Conservation (phyloP, 768 basidiomycete genomes). For the Royoungia palumana region DNA sequence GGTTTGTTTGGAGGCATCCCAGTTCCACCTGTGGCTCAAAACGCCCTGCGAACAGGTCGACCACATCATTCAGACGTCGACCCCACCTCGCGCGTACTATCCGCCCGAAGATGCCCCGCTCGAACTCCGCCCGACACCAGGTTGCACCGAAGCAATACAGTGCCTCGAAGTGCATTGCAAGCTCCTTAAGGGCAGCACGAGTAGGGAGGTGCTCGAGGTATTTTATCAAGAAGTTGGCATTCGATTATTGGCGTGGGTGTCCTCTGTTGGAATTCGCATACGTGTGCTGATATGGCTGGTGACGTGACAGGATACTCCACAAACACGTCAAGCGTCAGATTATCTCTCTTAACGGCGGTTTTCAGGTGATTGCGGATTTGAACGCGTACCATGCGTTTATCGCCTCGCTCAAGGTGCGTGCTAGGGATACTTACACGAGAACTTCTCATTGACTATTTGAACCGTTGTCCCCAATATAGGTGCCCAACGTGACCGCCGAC, state of each 20-base stretch:
- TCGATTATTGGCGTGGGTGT: slow-evolving; percentile 71
- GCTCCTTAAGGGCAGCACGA: slow-evolving; percentile 88
- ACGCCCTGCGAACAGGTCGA: slow-evolving; percentile 60
- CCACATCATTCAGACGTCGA: slow-evolving; percentile 82
- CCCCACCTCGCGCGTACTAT: slow-evolving; percentile 85
- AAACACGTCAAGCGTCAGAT: slow-evolving; percentile 98
- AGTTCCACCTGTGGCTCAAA: not conserved
- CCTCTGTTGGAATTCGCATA: not conserved
- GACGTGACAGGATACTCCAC: slow-evolving; percentile 70
- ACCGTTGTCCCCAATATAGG: slow-evolving; percentile 35
- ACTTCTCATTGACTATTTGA: not conserved
- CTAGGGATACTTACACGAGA: not conserved
- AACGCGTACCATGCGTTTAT: slow-evolving; percentile 93
- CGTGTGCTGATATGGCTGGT: too few relatives aligned
- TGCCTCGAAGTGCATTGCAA: slow-evolving; percentile 91
- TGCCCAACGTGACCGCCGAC: slow-evolving; percentile 78
- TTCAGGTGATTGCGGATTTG: slow-evolving; percentile 93
- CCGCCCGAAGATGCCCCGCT: slow-evolving; percentile 76
- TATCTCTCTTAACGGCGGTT: slow-evolving; percentile 89
- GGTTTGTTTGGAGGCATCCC: slow-evolving; percentile 35
- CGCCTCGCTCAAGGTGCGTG: slow-evolving; percentile 71
- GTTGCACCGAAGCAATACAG: slow-evolving; percentile 85
- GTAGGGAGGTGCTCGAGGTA: slow-evolving; percentile 93
- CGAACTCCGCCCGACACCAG: slow-evolving; percentile 82
- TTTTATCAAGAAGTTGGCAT: slow-evolving; percentile 98